These are phyloP conservation scores for Bipolaris cookei DNA, from an alignment of 2,329 filamentous ascomycete species.

Conservation along the genomic window DNA sequence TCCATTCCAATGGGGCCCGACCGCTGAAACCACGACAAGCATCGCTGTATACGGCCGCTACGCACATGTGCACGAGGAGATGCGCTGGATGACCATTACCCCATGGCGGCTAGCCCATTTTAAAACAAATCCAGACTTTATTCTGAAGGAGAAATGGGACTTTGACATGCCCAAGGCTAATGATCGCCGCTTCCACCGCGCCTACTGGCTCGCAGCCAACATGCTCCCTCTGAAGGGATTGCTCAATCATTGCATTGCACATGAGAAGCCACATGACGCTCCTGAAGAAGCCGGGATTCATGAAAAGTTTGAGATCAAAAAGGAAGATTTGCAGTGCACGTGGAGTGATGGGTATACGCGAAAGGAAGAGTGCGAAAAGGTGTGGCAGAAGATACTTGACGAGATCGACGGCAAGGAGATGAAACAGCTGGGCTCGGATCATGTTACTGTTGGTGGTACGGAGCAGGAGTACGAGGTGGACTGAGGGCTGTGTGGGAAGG, in stretches of 20 bases:
- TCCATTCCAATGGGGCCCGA: conserved; percentile 19
- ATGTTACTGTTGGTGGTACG: conserved; percentile 6
- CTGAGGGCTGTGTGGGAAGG: neutral
- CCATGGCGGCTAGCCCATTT: conserved; percentile 14
- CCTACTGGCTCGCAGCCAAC: conserved; percentile 40
- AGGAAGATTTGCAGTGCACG: conserved; percentile 14
- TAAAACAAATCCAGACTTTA: neutral
- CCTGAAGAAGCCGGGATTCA: conserved; percentile 7
- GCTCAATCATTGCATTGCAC: conserved; percentile 15
- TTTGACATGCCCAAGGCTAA: conserved; percentile 15
- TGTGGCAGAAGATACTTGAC: conserved; percentile 10
- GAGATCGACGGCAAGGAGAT: neutral
- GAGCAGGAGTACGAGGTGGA: neutral
- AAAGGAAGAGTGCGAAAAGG: neutral
- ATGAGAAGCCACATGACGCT: conserved; percentile 12
- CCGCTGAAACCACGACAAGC: conserved; percentile 20
- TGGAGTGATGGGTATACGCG: conserved; percentile 10
- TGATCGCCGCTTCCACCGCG: conserved; percentile 36
- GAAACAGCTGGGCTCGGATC: neutral
- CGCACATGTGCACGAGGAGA: conserved; percentile 23
- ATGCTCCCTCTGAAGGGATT: conserved; percentile 17
- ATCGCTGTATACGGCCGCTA: conserved; percentile 35
- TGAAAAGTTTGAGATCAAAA: conserved; percentile 10
- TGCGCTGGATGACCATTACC: conserved; percentile 36
- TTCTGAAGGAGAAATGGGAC: conserved; percentile 22